Evolutionary conservation across 176 grass and related monocot genomes (phyloP), one percentile per base, ranked within the genome.

Genomic region (Zoysia japonica): DNA sequence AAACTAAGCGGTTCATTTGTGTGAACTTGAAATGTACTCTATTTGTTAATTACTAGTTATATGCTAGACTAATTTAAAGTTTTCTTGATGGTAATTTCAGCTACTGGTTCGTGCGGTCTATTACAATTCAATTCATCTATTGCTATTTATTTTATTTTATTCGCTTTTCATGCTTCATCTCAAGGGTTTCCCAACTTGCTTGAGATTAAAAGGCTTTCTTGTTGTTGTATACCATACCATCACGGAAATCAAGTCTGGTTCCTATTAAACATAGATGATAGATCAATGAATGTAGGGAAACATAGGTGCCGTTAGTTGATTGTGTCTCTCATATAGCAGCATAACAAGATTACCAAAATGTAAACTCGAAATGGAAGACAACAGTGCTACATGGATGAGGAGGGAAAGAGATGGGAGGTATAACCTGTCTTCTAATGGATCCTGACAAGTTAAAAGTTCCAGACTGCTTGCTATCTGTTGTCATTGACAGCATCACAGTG

Each of bases 351-450:
- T 49, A 80, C 28, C 28, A 67, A 3, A 37, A 5, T 3, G 14
- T 68, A 61, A 5, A 73, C 28, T 72, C 77, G 57, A 37, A 72
- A 9, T 55, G 36, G 51, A 61, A 28, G 53, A 16, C 46, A 88
- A 51, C 45, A 71, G 80, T 9, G 72, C 74, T 57, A 61, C 28
- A 85, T 40, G 28, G 28, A 28, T 12, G 17, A 47, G 63, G 42
- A 53, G 43, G 14, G 61, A 57, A 69, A 54, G 7, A 35, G n/a
- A 54, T 3, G 19, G 35, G 45, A 65, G 44, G 75, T 10, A 67
- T 46, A 81, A 99, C 96, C 96, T 99, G 96, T 80, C 90, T 91
- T 68, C 96, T 89, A 76, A 99, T 99, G 4, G 96, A 99, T 60
- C 96, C 96, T 53, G 88, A 92, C 52, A 99, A 81, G 75, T 91